Base-by-base conservation (phyloP, 108 stramenopile species). In the Cyclotella baltica region DNA sequence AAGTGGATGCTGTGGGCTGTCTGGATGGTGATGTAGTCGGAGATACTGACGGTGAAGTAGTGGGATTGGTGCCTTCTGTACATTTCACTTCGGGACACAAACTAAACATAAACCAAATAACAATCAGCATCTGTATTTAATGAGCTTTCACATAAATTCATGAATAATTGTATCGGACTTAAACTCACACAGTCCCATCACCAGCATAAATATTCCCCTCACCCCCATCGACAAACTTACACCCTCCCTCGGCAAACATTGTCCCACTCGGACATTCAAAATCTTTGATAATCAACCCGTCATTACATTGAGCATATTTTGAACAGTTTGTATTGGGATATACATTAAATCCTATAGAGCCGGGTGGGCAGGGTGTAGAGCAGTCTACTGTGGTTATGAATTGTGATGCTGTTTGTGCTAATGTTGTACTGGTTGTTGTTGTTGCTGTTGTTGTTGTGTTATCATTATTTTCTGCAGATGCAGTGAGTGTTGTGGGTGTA, bases 241-340 rank as follows among this genome's bases (percentile, higher is more conserved):
- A 67, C 19, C 33, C 33, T 33, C 52, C 67, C 28, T 23, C 13
- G 22, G 18, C 4, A 31, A 67, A 67, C n/a, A 67, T 50, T 48
- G 46, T 34, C 11, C 33, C 46, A 20, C 28, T 18, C 10, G 33
- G 48, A 51, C 67, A 67, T 30, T 67, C 48, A n/a, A 51, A 67
- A 10, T 67, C 48, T 9, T 48, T 31, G 0, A 67, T 18, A n/a
- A 67, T 38, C 11, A 9, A 25, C 15, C 50, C 67, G 30, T 52
- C 48, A n/a, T 67, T 52, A 50, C 67, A 67, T 67, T 67, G 67
- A 4, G n/a, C 59, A 61, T 61, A 61, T 22, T 61, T 61, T 31
- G 31, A n/a, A 34, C 59, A 61, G 15, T 61, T 4, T 30, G 59
- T 61, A 34, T 34, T 34, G 10, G 30, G 59, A 30, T 31, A 10